Conservation (phyloP, 2,329 filamentous ascomycete genomes). For the Penicillium brevicompactum region DNA sequence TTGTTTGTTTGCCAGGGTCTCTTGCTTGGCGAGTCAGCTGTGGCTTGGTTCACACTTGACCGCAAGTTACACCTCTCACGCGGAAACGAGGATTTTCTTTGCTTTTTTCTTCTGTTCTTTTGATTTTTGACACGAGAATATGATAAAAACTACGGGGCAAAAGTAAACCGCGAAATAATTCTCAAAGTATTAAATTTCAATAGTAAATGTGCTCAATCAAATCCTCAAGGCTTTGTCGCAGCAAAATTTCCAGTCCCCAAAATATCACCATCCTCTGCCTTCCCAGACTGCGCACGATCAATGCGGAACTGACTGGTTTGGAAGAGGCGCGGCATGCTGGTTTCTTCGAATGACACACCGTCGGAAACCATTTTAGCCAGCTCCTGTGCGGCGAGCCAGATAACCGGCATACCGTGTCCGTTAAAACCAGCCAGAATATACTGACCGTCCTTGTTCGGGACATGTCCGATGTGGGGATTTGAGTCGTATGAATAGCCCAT, state of each 20-base stretch:
- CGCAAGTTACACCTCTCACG: no score
- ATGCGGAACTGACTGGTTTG: constrained; percentile 33
- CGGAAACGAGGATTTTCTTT: no score
- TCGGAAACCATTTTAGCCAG: constrained; percentile 58
- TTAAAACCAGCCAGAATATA: constrained; percentile 66
- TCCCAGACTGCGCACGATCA: constrained; percentile 25
- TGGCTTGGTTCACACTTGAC: no score
- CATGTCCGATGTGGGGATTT: constrained; percentile 55
- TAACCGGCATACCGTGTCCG: constrained; percentile 69
- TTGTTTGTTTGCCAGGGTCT: no score
- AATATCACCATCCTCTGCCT: constrained; percentile 31
- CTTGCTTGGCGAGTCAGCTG: no score
- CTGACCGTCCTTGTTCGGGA: constrained; percentile 49
- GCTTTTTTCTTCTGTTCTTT: no score
- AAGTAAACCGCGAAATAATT: no score
- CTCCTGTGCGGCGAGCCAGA: constrained; percentile 62
- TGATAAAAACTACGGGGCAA: no score
- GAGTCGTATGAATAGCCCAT: constrained; percentile 58
- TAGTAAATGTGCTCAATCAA: background rate
- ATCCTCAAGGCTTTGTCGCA: constrained; percentile 14
- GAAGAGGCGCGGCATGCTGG: constrained; percentile 36
- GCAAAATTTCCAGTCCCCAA: constrained; percentile 22
- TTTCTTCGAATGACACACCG: constrained; percentile 30
- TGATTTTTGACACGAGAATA: no score
- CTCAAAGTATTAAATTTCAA: background rate